phyloP scores from a whole-genome alignment of 192 early-diverging fungal genomes.

The Chytriomyces hyalinus region DNA sequence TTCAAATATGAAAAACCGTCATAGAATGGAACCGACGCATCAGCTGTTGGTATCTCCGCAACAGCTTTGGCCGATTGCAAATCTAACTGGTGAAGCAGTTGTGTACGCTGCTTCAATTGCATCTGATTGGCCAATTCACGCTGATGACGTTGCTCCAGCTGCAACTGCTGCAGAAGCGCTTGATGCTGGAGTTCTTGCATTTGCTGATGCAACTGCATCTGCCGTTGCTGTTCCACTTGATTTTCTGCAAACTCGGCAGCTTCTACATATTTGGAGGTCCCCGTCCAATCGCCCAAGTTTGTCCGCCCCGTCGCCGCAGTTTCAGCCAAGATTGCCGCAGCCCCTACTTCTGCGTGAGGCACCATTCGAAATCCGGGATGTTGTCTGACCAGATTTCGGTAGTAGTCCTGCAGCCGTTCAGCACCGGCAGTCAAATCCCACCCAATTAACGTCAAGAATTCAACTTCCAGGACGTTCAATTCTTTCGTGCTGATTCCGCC shows the following conservation, averaged over 20 bases:
- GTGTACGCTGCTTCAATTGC: no score
- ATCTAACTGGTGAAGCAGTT: no score
- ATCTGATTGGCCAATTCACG: not conserved
- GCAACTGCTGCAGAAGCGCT: not conserved
- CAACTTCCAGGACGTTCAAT: slow-evolving; percentile 89
- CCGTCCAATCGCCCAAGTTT: slow-evolving; percentile 28
- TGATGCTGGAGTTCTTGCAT: not conserved
- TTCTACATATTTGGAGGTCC: slow-evolving; percentile 22
- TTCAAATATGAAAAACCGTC: no score
- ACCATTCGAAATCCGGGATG: slow-evolving; percentile 44
- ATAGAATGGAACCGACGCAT: no score
- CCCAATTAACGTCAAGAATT: slow-evolving; percentile 81
- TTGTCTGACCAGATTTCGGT: slow-evolving; percentile 86
- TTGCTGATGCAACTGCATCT: not conserved
- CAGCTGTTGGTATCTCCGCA: no score
- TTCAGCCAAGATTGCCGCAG: not conserved
- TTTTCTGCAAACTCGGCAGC: slow-evolving; percentile 23
- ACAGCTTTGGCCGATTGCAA: no score
- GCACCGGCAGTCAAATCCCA: slow-evolving; percentile 85
- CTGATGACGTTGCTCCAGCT: slow-evolving; percentile 6
- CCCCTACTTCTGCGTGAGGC: slow-evolving; percentile 1
- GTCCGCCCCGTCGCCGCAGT: not conserved
- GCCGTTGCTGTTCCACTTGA: not conserved
- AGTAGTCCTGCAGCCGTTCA: slow-evolving; percentile 88
- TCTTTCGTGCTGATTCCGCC: slow-evolving; percentile 93